Percentiles rank a stretch among this genome's conserved stretches.
Evolutionary conservation across 176 grass and related monocot genomes (phyloP).

Genomic region (Elaeis guineensis): DNA sequence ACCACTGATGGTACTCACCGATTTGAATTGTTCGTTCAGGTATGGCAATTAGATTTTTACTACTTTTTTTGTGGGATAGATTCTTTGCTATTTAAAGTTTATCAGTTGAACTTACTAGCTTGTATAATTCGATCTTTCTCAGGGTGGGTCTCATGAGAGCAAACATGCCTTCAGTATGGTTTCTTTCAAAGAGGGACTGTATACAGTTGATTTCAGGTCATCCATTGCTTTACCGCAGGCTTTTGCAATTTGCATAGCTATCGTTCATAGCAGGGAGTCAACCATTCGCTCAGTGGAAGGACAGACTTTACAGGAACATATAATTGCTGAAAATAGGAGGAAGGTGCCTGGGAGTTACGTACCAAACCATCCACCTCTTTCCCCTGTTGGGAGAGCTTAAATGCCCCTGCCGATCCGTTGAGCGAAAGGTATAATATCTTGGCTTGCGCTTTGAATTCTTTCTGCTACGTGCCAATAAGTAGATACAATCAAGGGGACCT

Average conservation of each 20-base stretch:
- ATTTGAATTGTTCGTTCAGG: slow-evolving; percentile 70
- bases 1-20: slow-evolving; percentile 36
- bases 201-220: slow-evolving; percentile 62
- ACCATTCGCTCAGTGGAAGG: slow-evolving; percentile 20
- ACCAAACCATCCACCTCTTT: slow-evolving; percentile 61
- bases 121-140: background rate
- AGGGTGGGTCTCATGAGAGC: slow-evolving; percentile 46
- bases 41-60: slow-evolving; percentile 5
- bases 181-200: slow-evolving; percentile 77
- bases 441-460: no score
- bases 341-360: slow-evolving; percentile 51
- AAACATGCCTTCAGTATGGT: slow-evolving; percentile 58
- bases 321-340: slow-evolving; percentile 28
- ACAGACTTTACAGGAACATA: slow-evolving; percentile 26
- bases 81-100: no score
- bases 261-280: slow-evolving; percentile 47
- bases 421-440: no score
- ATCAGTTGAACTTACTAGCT: no score
- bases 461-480: no score
- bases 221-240: slow-evolving; percentile 66
- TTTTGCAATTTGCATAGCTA: slow-evolving; percentile 76
- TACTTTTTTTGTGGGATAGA: background rate
- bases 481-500: no score
- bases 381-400: slow-evolving; percentile 80
- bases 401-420: background rate